Evolutionary conservation across 306 rosid species (phyloP), one percentile per base, ranked within the genome.

Genomic region (Cucumis hystrix): DNA sequence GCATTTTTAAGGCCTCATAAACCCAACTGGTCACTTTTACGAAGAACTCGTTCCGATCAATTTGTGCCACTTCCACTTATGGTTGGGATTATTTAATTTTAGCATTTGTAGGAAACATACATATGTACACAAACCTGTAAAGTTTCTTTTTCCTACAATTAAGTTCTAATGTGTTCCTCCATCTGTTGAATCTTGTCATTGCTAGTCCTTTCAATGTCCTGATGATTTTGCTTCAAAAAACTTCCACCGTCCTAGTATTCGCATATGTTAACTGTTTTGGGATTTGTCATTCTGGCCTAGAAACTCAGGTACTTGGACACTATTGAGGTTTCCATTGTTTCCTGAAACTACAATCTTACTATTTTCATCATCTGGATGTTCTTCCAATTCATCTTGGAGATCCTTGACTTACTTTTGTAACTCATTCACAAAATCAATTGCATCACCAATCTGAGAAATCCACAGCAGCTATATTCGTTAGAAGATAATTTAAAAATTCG

Each of bases 11-110:
- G 5, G 96, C 97, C 78, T 95, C 87, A 81, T 85, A 82, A 92
- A 95, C 43, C 97, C 94, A 15, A 97, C 96, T 2, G 88, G 80
- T 63, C 86, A 92, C 97, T 81, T 89, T 95, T 64, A 95, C 90
- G 77, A 84, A 89, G 80, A 92, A 88, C 77, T 92, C 96, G 70
- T 89, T 95, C 66, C 87, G 96, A 28, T 92, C 97, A 72, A 90
- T 84, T 11, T 81, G 87, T 40, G 97, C 96, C 81, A 92, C 97
- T 83, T 95, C 97, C 87, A 95, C 97, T 82, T 92, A 96, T 0
- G 95, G 87, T 97, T 95, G 83, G 84, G 85, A 74, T 62, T 67
- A 4, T 68, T 73, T 16, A 82, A 71, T 62, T 73, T 41, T 68
- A 70, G 61, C 58, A 72, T 72, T 61, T 28, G 77, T 17, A 21